Conservation (phyloP, 1,284 basidiomycete species). For the Apiotrichum veenhuisii region DNA sequence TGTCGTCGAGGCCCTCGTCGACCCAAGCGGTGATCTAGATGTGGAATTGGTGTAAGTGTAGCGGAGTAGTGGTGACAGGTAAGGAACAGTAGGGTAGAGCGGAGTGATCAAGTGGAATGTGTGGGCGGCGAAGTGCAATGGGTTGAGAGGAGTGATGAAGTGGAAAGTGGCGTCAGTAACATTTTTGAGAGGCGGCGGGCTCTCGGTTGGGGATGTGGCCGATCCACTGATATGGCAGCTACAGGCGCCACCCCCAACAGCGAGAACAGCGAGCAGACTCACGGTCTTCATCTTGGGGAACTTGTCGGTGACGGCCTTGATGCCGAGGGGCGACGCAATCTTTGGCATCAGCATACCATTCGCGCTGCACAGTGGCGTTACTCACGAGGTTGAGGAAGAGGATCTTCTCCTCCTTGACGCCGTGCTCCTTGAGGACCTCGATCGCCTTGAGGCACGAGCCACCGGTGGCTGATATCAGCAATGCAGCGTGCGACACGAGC, state of each 20-base stretch:
- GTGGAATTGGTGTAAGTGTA: background rate
- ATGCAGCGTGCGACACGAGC: background rate
- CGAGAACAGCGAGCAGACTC: no score
- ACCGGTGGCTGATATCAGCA: conserved; percentile 68
- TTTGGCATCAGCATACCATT: conserved; percentile 39
- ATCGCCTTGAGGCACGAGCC: conserved; percentile 98
- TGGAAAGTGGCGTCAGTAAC: background rate
- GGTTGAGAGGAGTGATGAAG: background rate
- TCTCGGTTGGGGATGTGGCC: no score
- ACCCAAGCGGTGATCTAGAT: conserved; percentile 88
- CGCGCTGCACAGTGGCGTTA: background rate
- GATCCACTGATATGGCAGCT: background rate
- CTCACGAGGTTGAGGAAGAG: conserved; percentile 92
- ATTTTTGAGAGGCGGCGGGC: no score
- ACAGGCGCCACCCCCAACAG: no score
- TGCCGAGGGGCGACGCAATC: conserved; percentile 89
- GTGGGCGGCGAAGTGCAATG: background rate
- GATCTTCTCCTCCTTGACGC: conserved; percentile 74
- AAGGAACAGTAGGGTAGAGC: background rate
- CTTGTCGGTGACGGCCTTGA: conserved; percentile 72
- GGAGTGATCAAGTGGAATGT: no score
- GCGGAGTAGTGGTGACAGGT: background rate
- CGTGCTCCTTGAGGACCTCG: conserved; percentile 84
- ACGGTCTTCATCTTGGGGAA: conserved; percentile 82
- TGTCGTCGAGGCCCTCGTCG: conserved; percentile 84